Conservation (phyloP, 73 alveolate species). For the Blepharisma stoltei region DNA sequence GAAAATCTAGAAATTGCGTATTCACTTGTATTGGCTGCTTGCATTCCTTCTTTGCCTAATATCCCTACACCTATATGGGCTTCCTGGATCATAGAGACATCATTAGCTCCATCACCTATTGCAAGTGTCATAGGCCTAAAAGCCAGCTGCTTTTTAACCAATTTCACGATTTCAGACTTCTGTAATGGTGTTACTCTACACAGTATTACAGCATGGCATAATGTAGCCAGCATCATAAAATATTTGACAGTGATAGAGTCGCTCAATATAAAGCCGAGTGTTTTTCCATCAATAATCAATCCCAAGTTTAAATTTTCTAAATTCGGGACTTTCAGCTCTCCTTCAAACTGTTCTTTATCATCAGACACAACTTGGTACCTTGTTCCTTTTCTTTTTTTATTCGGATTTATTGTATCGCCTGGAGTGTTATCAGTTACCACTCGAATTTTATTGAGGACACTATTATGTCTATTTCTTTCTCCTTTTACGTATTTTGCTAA, state of each 20-base stretch:
- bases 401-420: neutral
- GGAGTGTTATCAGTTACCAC: neutral
- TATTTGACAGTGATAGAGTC: neutral
- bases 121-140: conserved; percentile 57
- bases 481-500: neutral
- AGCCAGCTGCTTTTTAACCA: conserved; percentile 51
- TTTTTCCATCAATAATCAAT: conserved; percentile 15
- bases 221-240: conserved; percentile 14
- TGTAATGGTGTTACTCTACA: conserved; percentile 66
- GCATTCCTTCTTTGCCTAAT: conserved; percentile 59
- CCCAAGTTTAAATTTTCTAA: conserved; percentile 13
- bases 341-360: neutral
- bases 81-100: conserved; percentile 67
- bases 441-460: neutral
- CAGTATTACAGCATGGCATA: conserved; percentile 52
- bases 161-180: conserved; percentile 60
- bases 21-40: conserved; percentile 63
- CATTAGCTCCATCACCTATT: conserved; percentile 70
- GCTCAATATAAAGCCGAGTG: neutral
- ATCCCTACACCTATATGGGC: conserved; percentile 69
- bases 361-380: neutral
- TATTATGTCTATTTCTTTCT: neutral
- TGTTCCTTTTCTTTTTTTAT: neutral
- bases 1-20: conserved; percentile 60
- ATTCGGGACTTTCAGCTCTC: neutral